A percentile compares a stretch with the other conserved stretches of the same genome.
phyloP scores from a whole-genome alignment of 2,329 filamentous ascomycete genomes.

The Zymoseptoria passerinii region DNA sequence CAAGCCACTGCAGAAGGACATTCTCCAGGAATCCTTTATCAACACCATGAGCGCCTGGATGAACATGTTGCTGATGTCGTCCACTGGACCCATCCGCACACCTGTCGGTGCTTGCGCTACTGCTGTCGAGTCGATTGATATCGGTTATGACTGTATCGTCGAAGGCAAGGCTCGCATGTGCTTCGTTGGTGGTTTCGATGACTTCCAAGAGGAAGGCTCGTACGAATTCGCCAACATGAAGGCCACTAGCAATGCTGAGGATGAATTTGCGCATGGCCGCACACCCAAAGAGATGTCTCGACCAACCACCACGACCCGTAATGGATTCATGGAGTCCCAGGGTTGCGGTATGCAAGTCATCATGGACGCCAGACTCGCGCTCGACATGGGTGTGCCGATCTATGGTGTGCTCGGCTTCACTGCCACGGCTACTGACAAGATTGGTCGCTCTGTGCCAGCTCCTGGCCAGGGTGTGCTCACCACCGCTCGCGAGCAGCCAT shows the following conservation, averaged over 20 bases:
- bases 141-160: slow-evolving; percentile 96
- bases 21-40: slow-evolving; percentile 98
- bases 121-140: slow-evolving; percentile 92
- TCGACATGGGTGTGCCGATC: slow-evolving; percentile 98
- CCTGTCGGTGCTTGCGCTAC: slow-evolving; percentile 96
- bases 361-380: slow-evolving; percentile 90
- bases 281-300: slow-evolving; percentile 97
- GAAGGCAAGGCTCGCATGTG: slow-evolving; percentile 97
- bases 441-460: slow-evolving; percentile 91
- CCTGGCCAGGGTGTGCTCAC: slow-evolving; percentile 96
- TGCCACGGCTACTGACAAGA: slow-evolving; percentile 97
- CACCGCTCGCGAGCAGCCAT: slow-evolving; percentile 79
- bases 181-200: slow-evolving; percentile 97
- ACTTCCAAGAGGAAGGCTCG: slow-evolving; percentile 97
- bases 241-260: slow-evolving; percentile 94
- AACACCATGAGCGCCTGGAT: slow-evolving; percentile 99
- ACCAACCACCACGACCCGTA: slow-evolving; percentile 90
- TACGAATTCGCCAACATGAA: slow-evolving; percentile 99
- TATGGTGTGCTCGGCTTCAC: slow-evolving; percentile 90
- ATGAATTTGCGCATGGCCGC: slow-evolving; percentile 90
- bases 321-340: slow-evolving; percentile 99
- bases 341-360: slow-evolving; percentile 97
- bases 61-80: slow-evolving; percentile 96
- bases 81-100: slow-evolving; percentile 96
- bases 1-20: slow-evolving; percentile 96